A percentile compares a stretch with the other conserved stretches of the same genome.
phyloP scores from a whole-genome alignment of 768 basidiomycete species.

The Boletus insuetus region DNA sequence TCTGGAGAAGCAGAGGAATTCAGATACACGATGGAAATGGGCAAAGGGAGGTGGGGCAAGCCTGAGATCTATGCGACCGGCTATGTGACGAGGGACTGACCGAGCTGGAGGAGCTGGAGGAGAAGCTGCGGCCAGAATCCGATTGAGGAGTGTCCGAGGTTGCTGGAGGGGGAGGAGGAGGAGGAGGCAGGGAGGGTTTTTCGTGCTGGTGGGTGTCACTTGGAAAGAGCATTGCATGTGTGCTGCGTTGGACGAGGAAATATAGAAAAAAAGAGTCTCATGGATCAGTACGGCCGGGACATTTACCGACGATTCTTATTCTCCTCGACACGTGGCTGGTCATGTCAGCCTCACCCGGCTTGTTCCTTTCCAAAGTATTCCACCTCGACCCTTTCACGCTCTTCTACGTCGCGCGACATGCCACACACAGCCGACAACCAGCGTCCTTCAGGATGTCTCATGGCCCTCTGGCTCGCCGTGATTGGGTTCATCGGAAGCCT shows the following conservation, averaged over 20 bases:
- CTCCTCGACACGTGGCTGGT: no score
- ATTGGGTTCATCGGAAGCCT: conserved; percentile 4
- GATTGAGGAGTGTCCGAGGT: conserved; percentile 23
- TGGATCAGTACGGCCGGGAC: not conserved
- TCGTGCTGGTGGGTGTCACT: conserved; percentile 17
- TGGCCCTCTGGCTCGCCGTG: conserved; percentile 17
- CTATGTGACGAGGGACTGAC: conserved; percentile 14
- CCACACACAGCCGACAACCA: no score
- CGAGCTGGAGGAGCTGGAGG: conserved; percentile 32
- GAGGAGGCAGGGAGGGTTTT: not conserved
- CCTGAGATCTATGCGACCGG: no score
- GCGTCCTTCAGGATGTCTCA: not conserved
- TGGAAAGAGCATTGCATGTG: conserved; percentile 18
- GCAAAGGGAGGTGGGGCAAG: no score
- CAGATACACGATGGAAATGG: no score
- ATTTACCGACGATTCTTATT: no score
- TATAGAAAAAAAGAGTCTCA: not conserved
- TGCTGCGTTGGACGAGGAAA: conserved; percentile 7
- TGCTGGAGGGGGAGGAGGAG: not conserved
- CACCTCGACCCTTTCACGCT: no score
- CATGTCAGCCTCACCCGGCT: no score
- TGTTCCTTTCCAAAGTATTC: no score
- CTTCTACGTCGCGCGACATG: no score
- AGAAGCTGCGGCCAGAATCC: conserved; percentile 31
- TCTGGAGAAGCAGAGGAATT: conserved; percentile 13